Percentiles rank a stretch among this genome's conserved stretches.
These are phyloP conservation scores for Tulasnella sp. DNA, from an alignment of 768 basidiomycete genomes.

Conservation along the genomic window DNA sequence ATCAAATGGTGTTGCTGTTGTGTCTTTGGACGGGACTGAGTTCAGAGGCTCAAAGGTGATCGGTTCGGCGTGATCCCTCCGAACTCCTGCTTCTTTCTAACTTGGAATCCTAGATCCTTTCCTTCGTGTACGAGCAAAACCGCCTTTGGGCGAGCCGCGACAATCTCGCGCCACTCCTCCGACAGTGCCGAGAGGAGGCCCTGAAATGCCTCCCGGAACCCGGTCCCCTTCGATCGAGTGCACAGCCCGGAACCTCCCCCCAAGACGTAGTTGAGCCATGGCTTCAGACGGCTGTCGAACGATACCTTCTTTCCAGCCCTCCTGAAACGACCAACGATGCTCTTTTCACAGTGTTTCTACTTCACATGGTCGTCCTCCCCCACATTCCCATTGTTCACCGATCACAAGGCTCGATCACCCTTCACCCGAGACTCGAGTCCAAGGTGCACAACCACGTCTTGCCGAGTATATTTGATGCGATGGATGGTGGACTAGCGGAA, in stretches of 20 bases:
- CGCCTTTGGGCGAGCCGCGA: background rate
- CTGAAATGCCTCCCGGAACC: background rate
- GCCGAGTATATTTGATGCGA: slow-evolving; percentile 27
- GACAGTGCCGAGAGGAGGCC: background rate
- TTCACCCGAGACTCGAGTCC: slow-evolving; percentile 24
- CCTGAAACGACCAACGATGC: slow-evolving; percentile 21
- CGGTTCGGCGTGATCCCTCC: background rate
- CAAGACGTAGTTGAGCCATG: background rate
- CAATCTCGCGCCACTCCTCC: background rate
- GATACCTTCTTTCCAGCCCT: slow-evolving; percentile 1
- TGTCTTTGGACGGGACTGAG: slow-evolving; percentile 41
- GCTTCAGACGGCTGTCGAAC: background rate
- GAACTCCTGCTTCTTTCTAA: background rate
- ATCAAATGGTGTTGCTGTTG: slow-evolving; percentile 37
- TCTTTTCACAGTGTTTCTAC: slow-evolving; percentile 24
- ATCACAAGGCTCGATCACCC: slow-evolving; percentile 18
- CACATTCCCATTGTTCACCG: slow-evolving; percentile 18
- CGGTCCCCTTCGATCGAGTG: background rate
- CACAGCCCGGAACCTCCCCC: background rate
- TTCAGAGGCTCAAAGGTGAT: slow-evolving; percentile 54
- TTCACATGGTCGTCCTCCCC: slow-evolving; percentile 32
- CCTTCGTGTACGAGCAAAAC: slow-evolving; percentile 38
- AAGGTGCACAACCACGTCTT: slow-evolving; percentile 32
- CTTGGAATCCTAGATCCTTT: slow-evolving; percentile 35
- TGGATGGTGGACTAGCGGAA: slow-evolving; percentile 22